phyloP scores from a whole-genome alignment of 1,284 basidiomycete species.

The Cutaneotrichosporon cyanovorans region DNA sequence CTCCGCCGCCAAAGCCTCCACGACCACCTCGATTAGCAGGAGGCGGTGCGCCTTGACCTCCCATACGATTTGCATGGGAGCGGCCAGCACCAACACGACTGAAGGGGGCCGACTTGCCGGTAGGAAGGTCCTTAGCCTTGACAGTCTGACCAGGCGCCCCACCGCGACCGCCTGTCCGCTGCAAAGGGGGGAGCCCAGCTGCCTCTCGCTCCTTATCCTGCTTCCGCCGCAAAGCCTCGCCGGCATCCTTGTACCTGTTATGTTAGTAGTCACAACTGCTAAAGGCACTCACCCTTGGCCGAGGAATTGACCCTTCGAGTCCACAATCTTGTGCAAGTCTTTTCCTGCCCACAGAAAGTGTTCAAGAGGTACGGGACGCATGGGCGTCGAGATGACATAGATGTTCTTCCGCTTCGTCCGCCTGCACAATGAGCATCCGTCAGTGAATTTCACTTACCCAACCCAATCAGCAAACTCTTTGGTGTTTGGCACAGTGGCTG shows the following conservation, averaged over 20 bases:
- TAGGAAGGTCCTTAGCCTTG: constrained; percentile 36
- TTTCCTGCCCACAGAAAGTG: constrained; percentile 92
- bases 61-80: constrained; percentile 38
- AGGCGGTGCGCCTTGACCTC: constrained; percentile 35
- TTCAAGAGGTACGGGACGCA: constrained; percentile 93
- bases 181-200: constrained; percentile 74
- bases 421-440: constrained; percentile 50
- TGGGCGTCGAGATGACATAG: constrained; percentile 95
- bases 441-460: constrained; percentile 61
- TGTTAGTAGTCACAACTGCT: not conserved
- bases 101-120: constrained; percentile 37
- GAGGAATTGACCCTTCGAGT: constrained; percentile 72
- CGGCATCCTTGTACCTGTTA: constrained; percentile 77
- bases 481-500: constrained; percentile 96
- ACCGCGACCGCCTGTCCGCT: constrained; percentile 70
- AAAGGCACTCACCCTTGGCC: constrained; percentile 55
- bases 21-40: constrained; percentile 17
- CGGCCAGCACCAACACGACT: constrained; percentile 35
- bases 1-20: constrained; percentile 46
- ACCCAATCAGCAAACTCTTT: constrained; percentile 99
- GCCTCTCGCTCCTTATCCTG: constrained; percentile 97
- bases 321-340: constrained; percentile 87
- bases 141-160: constrained; percentile 52
- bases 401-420: constrained; percentile 99
- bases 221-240: constrained; percentile 79